Base-by-base conservation (phyloP, 345 rosid species). In the Ricinus communis region DNA sequence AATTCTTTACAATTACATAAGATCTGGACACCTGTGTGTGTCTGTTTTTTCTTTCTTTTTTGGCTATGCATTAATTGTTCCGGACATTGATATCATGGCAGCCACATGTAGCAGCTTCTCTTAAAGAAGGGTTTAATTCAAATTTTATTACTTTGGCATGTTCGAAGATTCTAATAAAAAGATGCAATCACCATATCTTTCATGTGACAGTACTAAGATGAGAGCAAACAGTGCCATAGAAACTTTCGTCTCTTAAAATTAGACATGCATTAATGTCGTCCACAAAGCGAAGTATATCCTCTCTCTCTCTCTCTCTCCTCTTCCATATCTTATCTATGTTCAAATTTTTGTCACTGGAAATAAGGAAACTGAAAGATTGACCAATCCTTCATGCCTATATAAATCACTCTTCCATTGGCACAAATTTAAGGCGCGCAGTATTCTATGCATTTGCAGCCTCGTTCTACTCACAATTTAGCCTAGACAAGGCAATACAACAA, bases 111-210 rank as follows among this genome's bases (percentile, higher is more conserved):
- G n/a, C n/a, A 27, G 19, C 5, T 56, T 56, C 25, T 25, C 47
- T 61, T 38, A 38, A 61, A 36, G 65, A 56, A 33, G 65, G 47
- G n/a, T 21, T 38, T 33, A 33, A 45, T 53, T n/a, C n/a, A n/a
- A n/a, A n/a, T n/a, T n/a, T 45, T 43, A 31, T 40, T 64, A n/a
- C 11, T 41, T 61, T 24, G 24, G 24, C 21, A 49, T 36, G 12
- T 51, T 60, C n/a, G 55, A 41, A 53, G 33, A 3, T 27, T 28
- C 25, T 18, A 28, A 12, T 27, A 33, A 27, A 65, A 14, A 9
- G n/a, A 65, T 19, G 55, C 21, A n/a, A 11, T 50, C 14, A 31
- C 45, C 46, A 22, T 22, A 50, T 66, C 58, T 50, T 66, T 52
- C 70, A 66, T 51, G 45, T 65, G 57, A 33, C 18, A 15, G 2